Base-by-base conservation (phyloP, 2,329 filamentous ascomycete genomes). In the Aspergillus sp. region DNA sequence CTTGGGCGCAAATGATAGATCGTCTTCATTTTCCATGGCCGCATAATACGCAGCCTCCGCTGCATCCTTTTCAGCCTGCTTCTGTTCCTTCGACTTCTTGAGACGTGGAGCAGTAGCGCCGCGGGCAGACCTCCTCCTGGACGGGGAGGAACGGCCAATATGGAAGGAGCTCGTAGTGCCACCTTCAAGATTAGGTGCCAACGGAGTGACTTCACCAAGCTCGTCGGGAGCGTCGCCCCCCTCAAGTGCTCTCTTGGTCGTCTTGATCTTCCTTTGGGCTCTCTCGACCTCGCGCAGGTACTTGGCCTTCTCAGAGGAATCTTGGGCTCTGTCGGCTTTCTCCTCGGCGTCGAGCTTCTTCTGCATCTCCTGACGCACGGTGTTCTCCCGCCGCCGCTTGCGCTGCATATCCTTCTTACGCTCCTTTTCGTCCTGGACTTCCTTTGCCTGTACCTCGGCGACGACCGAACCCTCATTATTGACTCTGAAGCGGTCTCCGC, bases 361-460 rank as follows among this genome's bases (percentile, higher is more conserved):
- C 55, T 86, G 80, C 55, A 71, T 69, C 49, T 95, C 89, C 48
- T 93, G 82, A 5, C 86, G 89, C 38, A 93, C 82, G 3, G 86
- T 86, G 70, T 95, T 95, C 58, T 96, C 89, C 12, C 91, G 82
- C 26, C 91, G 80, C 39, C 91, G 78, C 67, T 96, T 98, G 42
- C 91, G 82, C 58, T 98, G 91, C 86, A 98, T 96, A 54, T 98
- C 91, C 67, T 98, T 98, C 69, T 98, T 98, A 44, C 91, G 85
- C 63, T 98, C 91, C 65, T 98, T 98, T 61, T 98, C 91, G 40
- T 89, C 86, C 39, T 82, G 82, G 5, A 95, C 71, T 57, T 95
- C 89, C 44, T 86, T 85, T 40, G 86, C 82, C 45, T 91, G 83
- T 2, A 96, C 89, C 48, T 94, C 82, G 33, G 82, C 75, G 38